These are phyloP conservation scores for Meredithiella fracta DNA, from an alignment of 2,329 filamentous ascomycete species.

Conservation along the genomic window DNA sequence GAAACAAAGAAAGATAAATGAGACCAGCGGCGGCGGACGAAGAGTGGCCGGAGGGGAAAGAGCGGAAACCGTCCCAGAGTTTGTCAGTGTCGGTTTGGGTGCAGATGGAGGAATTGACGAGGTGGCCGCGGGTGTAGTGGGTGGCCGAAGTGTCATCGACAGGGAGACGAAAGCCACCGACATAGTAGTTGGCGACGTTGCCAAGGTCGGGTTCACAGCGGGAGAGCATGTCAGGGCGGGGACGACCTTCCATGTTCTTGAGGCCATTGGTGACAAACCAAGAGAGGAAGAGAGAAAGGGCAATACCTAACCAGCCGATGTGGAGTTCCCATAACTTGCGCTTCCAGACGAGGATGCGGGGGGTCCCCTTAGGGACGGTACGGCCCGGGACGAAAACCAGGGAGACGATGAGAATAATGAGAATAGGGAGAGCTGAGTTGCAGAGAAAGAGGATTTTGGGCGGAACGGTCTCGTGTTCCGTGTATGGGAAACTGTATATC, in stretches of 20 bases:
- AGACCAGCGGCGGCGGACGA: conserved; percentile 65
- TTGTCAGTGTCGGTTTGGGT: conserved; percentile 40
- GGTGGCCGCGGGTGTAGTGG: conserved; percentile 16
- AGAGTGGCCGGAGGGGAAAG: conserved; percentile 42
- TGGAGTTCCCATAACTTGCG: conserved; percentile 87
- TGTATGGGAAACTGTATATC: conserved; percentile 46
- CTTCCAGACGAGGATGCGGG: conserved; percentile 51
- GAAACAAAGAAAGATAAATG: conserved; percentile 71
- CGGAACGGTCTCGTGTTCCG: conserved; percentile 56
- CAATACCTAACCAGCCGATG: conserved; percentile 68
- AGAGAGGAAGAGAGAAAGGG: conserved; percentile 50
- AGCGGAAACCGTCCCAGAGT: conserved; percentile 70
- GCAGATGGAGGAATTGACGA: conserved; percentile 69
- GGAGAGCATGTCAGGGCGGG: conserved; percentile 65
- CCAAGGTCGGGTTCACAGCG: conserved; percentile 61
- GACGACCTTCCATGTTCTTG: conserved; percentile 59
- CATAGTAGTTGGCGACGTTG: conserved; percentile 40
- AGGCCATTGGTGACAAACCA: conserved; percentile 74
- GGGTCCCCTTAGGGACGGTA: conserved; percentile 45
- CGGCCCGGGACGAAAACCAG: conserved; percentile 57
- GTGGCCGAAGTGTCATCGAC: conserved; percentile 31
- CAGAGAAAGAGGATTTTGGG: conserved; percentile 48
- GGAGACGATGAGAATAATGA: conserved; percentile 51
- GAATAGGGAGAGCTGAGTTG: conserved; percentile 45
- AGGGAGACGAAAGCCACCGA: conserved; percentile 44